Base-by-base conservation (phyloP, 306 rosid genomes). In the Cajanus cajan region DNA sequence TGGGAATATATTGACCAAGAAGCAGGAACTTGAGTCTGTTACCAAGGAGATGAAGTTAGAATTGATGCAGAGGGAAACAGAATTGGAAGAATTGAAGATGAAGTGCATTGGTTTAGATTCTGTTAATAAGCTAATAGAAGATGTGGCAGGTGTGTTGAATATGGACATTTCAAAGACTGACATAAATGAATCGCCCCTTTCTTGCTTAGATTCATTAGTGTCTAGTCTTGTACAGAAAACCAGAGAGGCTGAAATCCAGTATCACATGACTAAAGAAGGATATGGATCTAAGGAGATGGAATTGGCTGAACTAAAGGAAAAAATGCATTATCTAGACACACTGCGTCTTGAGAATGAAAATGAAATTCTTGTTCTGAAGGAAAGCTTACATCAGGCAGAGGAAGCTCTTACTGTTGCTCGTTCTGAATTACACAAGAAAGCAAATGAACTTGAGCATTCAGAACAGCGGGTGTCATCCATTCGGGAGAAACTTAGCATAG, bases 401-500 rank as follows among this genome's bases (percentile, higher is more conserved):
- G 92, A 91, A 85, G 88, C 96, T 63, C 87, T 91, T 64, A 24
- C 57, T 73, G 84, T 87, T 61, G 65, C 89, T 34, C 82, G 57
- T 68, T 85, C 93, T 79, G 91, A 91, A 43, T 76, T 96, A 54
- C 84, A 41, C 9, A 92, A 80, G 80, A 96, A 89, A 86, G 69
- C 50, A 75, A 76, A 79, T 71, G 99, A 96, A 80, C 89, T 91
- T 63, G 92, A 89, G 76, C 93, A 91, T 80, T 85, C 96, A 21
- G 98, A 96, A 81, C 98, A 87, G 80, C 91, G 97, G 64, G 91
- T 89, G 67, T 87, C 92, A 74, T 90, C 99, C 57, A 66, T 89
- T 31, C 85, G 98, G 76, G 98, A 93, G 86, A 96, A 93, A 87
- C 98, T 96, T 76, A 68, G 97, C 87, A 93, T 96, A 77, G 99